Percentiles rank a stretch among this genome's conserved stretches.
phyloP scores from a whole-genome alignment of 768 basidiomycete genomes.

The Tricholoma flavovirens region DNA sequence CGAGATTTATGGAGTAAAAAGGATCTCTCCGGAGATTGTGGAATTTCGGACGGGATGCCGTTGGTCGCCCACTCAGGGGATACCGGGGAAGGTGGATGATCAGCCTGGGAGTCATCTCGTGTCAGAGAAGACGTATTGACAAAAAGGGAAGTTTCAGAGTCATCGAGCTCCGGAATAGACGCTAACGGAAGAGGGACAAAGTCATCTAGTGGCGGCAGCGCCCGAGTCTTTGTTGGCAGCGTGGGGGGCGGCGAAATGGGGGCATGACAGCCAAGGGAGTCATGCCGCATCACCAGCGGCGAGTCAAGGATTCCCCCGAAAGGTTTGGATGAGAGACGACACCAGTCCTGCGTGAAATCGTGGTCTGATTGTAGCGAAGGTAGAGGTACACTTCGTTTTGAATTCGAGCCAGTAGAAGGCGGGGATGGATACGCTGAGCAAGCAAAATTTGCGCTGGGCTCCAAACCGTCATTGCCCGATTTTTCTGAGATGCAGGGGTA shows the following conservation, averaged over 20 bases:
- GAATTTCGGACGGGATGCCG: constrained; percentile 4
- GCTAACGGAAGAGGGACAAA: constrained; percentile 9
- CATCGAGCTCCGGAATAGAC: constrained; percentile 9
- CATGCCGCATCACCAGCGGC: constrained; percentile 26
- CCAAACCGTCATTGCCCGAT: background rate
- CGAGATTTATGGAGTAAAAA: constrained; percentile 1
- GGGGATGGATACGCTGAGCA: constrained; percentile 17
- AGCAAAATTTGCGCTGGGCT: background rate
- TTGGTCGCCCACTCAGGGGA: constrained; percentile 14
- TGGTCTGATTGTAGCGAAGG: constrained; percentile 11
- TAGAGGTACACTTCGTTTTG: constrained; percentile 22
- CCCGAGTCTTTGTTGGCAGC: constrained; percentile 29
- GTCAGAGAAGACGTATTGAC: constrained; percentile 1
- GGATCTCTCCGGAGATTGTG: constrained; percentile 2
- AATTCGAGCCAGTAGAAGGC: constrained; percentile 21
- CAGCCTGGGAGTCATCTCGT: background rate
- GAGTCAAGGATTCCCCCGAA: constrained; percentile 29
- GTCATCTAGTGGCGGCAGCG: constrained; percentile 30
- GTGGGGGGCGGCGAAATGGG: constrained; percentile 41
- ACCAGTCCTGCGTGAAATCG: constrained; percentile 2
- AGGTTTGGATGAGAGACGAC: background rate
- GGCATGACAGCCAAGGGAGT: constrained; percentile 20
- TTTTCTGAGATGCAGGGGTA: background rate
- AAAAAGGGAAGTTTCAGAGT: constrained; percentile 7
- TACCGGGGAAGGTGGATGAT: constrained; percentile 9